These are phyloP conservation scores for Boechera retrofracta DNA, from an alignment of 345 rosid species.

Conservation along the genomic window DNA sequence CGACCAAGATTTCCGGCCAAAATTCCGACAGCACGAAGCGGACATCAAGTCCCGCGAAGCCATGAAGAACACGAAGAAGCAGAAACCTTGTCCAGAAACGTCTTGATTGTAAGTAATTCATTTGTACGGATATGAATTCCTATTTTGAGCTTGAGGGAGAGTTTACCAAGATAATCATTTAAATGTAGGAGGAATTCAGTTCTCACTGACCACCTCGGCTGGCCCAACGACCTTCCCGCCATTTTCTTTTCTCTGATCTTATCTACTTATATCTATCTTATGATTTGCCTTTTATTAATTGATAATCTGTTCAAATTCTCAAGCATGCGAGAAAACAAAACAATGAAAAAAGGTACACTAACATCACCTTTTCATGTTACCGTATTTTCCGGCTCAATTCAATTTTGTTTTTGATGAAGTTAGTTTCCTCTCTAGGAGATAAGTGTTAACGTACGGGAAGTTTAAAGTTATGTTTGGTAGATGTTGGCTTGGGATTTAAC, in stretches of 20 bases:
- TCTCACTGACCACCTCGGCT: conserved; percentile 52
- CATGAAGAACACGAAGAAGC: too few species aligned
- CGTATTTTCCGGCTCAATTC: conserved; percentile 12
- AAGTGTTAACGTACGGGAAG: background rate
- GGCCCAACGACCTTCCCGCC: background rate
- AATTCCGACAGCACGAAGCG: too few species aligned
- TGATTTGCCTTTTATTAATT: background rate
- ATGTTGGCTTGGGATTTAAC: background rate
- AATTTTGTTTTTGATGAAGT: conserved; percentile 13
- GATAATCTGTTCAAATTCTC: background rate
- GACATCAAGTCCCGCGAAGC: too few species aligned
- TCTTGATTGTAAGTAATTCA: too few species aligned
- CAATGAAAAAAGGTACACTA: conserved; percentile 6
- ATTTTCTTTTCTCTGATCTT: background rate
- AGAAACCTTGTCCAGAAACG: too few species aligned
- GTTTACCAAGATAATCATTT: too few species aligned
- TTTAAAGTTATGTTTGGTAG: background rate
- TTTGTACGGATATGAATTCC: too few species aligned
- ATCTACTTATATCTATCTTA: conserved; percentile 7
- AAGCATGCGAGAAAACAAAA: background rate
- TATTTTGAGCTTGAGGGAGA: too few species aligned
- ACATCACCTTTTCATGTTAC: conserved; percentile 23
- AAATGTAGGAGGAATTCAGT: too few species aligned
- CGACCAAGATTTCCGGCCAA: too few species aligned
- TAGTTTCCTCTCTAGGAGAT: background rate